Base-by-base conservation (phyloP, 306 rosid species). In the Vigna hirtella region DNA sequence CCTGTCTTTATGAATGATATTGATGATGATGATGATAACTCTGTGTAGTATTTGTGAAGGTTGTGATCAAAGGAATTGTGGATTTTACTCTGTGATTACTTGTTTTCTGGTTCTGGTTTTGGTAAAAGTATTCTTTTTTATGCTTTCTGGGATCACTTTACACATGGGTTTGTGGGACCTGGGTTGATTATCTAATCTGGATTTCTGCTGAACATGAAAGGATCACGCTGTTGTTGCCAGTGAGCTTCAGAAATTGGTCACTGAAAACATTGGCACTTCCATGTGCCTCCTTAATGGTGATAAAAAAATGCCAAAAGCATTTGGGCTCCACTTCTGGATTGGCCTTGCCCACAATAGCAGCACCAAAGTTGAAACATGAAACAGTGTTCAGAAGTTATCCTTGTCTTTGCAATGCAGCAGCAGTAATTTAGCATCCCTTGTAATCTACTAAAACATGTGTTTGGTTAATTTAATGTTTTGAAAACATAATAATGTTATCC, bases 301-400 rank as follows among this genome's bases (percentile, higher is more conserved):
- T 34, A 26, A 59, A 26, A 58, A 16, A 26, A 55, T 52, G 32
- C 75, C 77, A n/a, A 80, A 55, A 45, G 20, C 1, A 16, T 56
- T 40, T 34, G 87, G 79, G 85, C 82, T 78, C 84, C 83, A 78
- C 85, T 55, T 64, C 4, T 14, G 9, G 47, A 52, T 72, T 30
- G 57, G n/a, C 75, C 36, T 43, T 77, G 48, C 50, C 32, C 45
- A 66, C 56, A 38, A 24, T 12, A 18, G 52, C 49, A 65, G 30
- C 18, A 14, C 77, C 51, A 16, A 47, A 75, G 50, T 75, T 62
- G 22, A 50, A 67, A 17, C 36, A 22, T 62, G 16, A 50, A 67
- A 28, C 24, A 34, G 42, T 20, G 7, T 69, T 77, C 22, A 66
- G 17, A 56, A 63, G 34, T 48, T 15, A 17, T 26, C 64, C n/a